Evolutionary conservation across 1,139 yeast species (phyloP), one percentile per base, ranked within the genome.

Genomic region (Saccharomyces hybrid): DNA sequence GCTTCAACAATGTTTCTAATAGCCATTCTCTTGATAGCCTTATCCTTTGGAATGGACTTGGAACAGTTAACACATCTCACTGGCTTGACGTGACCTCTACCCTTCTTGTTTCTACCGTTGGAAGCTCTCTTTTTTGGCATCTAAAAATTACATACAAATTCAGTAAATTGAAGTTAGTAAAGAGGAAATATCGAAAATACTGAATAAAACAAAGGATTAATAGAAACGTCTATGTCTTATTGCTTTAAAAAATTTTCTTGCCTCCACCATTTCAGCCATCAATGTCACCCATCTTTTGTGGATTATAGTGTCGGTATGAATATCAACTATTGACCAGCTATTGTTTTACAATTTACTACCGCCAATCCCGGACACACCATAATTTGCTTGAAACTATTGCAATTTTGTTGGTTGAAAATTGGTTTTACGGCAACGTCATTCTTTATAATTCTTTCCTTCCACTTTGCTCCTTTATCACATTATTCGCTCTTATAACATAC

Each of bases 101-200:
- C 99, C 85, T 90, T 90, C 96, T 93, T 93, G 95, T 95, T 93
- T 86, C 99, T 93, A 85, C 99, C 99, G 97, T 90, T 90, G 95
- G 97, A 89, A 81, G 98, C 90, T 90, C 99, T 93, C 98, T 93
- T 93, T 90, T 93, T 93, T 81, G 99, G 97, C 99, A 93, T 93
- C 73, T 80, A 83, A 53, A 46, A 46, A 28, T 47, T 9, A 20
- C 9, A 20, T 20, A 46, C 6, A 27, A n/a, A 50, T 61, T 56
- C 59, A 56, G 61, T 61, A 57, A 42, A 46, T 46, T 46, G 29
- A 20, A 20, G 32, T 47, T 28, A 28, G 34, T 28, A 26, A 31
- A 28, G 23, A 27, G 41, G 14, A 28, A 14, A 26, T 32, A 5
- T 32, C n/a, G 3, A 14, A 32, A 32, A n/a, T 32, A 7, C 38